Base-by-base conservation (phyloP, 2,329 filamentous ascomycete species). In the Trichoderma atrobrunneum region DNA sequence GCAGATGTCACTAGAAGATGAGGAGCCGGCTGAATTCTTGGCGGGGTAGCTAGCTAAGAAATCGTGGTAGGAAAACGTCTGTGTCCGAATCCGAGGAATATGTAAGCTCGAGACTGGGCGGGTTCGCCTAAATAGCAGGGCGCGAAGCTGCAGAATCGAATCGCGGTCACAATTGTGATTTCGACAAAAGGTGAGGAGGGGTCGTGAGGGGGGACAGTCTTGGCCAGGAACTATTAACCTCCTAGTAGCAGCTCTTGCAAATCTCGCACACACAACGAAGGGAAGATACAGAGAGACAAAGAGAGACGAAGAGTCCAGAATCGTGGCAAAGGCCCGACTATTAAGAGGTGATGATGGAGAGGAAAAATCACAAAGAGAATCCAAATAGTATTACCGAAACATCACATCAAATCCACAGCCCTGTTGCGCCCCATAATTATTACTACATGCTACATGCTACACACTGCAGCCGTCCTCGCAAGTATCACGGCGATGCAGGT, bases 351-450 rank as follows among this genome's bases (percentile, higher is more conserved):
- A 32, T 32, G 56, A 59, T 59, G 56, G 30, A 32, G 16, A 32
- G 18, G 18, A 6, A 18, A 30, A 28, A 59, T 11, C 10, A 32
- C 28, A 60, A n/a, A 48, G 43, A 21, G 7, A 60, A 30, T n/a
- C 26, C 28, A 30, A 60, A 32, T 18, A 60, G n/a, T 30, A 7
- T 60, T 30, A 21, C 28, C 56, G 30, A 60, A 30, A 59, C 36
- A 39, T 18, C 36, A 30, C 59, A 24, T 24, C 30, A 34, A 18
- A 16, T 61, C 30, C 59, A 36, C 59, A 61, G 59, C 59, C 66
- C 66, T 57, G 54, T 36, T 69, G 14, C 5, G 66, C 66, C 66
- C 66, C 66, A 69, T 61, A 51, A 34, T 34, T 51, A 61, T 69
- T 34, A 48, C 51, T 28, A 66, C 30, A 48, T 48, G 39, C 34